Evolutionary conservation across 2,329 filamentous ascomycete species (phyloP).

Genomic region (Botrytis tulipae): DNA sequence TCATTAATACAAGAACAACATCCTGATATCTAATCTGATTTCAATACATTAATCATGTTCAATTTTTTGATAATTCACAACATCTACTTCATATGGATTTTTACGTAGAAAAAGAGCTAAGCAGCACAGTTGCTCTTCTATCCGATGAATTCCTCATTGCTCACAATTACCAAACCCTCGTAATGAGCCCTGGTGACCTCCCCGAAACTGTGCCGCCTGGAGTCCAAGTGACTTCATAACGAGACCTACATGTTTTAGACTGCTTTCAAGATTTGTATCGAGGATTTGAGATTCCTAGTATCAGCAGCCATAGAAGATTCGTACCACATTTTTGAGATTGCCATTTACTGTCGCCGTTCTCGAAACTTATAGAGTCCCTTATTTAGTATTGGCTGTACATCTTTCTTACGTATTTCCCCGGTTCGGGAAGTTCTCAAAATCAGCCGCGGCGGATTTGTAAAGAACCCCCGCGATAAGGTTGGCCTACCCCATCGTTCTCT

Average conservation of each 20-base stretch:
- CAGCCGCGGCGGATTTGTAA: background rate
- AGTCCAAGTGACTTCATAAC: background rate
- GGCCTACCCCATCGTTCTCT: background rate
- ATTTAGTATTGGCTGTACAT: background rate
- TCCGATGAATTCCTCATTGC: background rate
- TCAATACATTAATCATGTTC: background rate
- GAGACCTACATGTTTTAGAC: background rate
- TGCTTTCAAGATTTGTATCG: background rate
- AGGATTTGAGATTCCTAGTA: background rate
- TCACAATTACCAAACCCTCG: background rate
- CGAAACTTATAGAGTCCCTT: background rate
- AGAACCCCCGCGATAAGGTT: background rate
- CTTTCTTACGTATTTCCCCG: background rate
- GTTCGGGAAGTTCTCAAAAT: background rate
- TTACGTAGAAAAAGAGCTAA: background rate
- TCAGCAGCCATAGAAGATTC: background rate
- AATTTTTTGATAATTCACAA: background rate
- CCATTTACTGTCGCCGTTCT: background rate
- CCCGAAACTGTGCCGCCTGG: background rate
- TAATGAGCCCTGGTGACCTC: background rate
- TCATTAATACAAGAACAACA: background rate
- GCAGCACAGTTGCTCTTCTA: background rate
- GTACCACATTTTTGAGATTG: background rate
- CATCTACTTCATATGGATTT: background rate
- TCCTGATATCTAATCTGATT: background rate